Percentiles rank a stretch among this genome's conserved stretches.
Conservation (phyloP, 108 stramenopile species). For the Skeletonema tropicum region DNA sequence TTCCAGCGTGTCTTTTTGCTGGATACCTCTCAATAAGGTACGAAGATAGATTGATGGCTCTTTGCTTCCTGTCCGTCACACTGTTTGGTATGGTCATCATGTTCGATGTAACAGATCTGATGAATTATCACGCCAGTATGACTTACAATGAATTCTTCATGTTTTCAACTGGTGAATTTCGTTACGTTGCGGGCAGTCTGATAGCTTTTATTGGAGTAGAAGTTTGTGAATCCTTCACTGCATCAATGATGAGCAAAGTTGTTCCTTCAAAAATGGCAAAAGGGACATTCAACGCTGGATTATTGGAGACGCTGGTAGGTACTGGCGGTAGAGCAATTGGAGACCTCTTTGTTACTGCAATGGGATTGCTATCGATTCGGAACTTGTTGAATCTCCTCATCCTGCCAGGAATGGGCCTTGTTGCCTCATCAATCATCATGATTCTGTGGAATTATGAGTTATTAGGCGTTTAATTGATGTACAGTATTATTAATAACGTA, state of each 20-base stretch:
- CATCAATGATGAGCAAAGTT: constrained; percentile 50
- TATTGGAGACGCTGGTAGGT: constrained; percentile 28
- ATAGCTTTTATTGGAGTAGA: constrained; percentile 45
- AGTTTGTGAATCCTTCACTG: constrained; percentile 45
- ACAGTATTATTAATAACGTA: neutral
- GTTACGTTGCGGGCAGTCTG: constrained; percentile 45
- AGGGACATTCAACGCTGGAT: constrained; percentile 53
- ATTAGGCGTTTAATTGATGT: constrained; percentile 15
- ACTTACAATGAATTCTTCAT: constrained; percentile 34
- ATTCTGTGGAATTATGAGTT: constrained; percentile 37
- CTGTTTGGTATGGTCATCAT: constrained; percentile 39
- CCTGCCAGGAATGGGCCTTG: constrained; percentile 49
- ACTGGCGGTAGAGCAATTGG: constrained; percentile 59
- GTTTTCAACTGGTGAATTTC: constrained; percentile 29
- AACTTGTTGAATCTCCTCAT: constrained; percentile 67
- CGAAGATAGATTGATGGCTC: constrained; percentile 40
- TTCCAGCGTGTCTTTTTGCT: constrained; percentile 37
- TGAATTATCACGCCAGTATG: constrained; percentile 26
- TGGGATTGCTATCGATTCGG: constrained; percentile 65
- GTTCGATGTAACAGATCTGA: constrained; percentile 32
- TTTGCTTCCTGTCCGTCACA: constrained; percentile 40
- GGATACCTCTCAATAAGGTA: constrained; percentile 40
- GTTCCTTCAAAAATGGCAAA: constrained; percentile 41
- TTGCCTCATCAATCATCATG: constrained; percentile 21
- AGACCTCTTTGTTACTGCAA: constrained; percentile 65